Evolutionary conservation across 176 grass and related monocot genomes (phyloP).

Genomic region (Lolium multiflorum): DNA sequence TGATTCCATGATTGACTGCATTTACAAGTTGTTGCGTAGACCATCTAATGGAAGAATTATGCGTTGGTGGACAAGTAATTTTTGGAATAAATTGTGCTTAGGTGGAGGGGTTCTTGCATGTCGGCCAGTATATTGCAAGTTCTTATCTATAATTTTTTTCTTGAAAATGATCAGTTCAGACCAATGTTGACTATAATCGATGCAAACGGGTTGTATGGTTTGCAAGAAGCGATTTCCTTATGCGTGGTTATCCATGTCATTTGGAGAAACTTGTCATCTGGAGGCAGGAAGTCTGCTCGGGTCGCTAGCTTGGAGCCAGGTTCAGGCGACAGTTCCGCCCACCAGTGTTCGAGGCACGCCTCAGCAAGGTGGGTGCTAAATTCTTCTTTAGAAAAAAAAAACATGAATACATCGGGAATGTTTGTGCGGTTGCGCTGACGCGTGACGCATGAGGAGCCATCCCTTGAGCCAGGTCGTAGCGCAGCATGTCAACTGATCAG

Average conservation of each 20-base stretch:
- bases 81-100: neutral
- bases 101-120: slow-evolving; percentile 1
- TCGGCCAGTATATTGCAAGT: neutral
- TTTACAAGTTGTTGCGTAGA: neutral
- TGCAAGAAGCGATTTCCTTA: neutral
- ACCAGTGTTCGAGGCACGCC: neutral
- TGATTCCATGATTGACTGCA: neutral
- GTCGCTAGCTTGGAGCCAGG: neutral
- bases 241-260: slow-evolving; percentile 1
- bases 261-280: neutral
- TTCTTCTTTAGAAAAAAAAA: too few species aligned
- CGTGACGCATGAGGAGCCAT: too few species aligned
- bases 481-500: too few species aligned
- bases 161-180: neutral
- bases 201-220: neutral
- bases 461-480: too few species aligned
- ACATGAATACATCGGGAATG: too few species aligned
- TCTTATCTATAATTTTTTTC: neutral
- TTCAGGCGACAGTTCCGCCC: neutral
- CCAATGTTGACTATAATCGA: neutral
- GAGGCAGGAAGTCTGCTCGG: neutral
- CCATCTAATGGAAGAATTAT: neutral
- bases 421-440: too few species aligned
- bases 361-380: too few species aligned
- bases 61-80: neutral